A percentile compares a stretch with the other conserved stretches of the same genome.
Conservation (phyloP, 257 asterid species). For the Fraxinus pennsylvanica region DNA sequence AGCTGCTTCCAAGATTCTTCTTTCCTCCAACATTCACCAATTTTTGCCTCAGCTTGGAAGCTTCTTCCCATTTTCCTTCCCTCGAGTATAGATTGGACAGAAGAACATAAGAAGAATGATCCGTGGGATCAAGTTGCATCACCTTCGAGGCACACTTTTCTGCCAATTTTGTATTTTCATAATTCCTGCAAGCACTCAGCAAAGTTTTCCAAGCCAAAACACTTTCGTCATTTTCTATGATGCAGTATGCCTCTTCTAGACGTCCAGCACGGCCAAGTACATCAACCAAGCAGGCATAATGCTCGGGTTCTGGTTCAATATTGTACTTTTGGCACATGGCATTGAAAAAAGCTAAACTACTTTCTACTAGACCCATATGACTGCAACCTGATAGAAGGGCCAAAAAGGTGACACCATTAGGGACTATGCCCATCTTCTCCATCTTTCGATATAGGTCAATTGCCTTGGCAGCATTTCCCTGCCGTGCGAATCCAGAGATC, state of each 20-base stretch:
- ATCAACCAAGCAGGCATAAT: conserved; percentile 17
- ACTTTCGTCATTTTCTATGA: conserved; percentile 6
- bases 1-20: conserved; percentile 26
- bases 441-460: conserved; percentile 5
- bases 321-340: conserved; percentile 8
- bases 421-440: conserved; percentile 14
- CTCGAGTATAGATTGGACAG: conserved; percentile 22
- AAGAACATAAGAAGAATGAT: conserved; percentile 19
- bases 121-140: conserved; percentile 22
- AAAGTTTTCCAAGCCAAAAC: conserved; percentile 26
- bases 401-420: conserved; percentile 2
- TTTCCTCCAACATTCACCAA: conserved; percentile 18
- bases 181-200: conserved; percentile 19
- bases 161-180: conserved; percentile 16
- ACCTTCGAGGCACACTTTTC: conserved; percentile 20
- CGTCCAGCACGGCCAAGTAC: conserved; percentile 23
- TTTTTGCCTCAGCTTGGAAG: conserved; percentile 20
- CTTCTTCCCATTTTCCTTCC: conserved; percentile 28
- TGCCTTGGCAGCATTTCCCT: conserved; percentile 15
- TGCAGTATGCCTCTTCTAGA: conserved; percentile 21
- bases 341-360: conserved; percentile 7
- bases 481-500: conserved; percentile 23
- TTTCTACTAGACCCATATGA: conserved; percentile 16
- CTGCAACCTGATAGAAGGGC: conserved; percentile 21
- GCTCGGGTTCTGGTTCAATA: conserved; percentile 16